These are phyloP conservation scores for Pholiota molesta DNA, from an alignment of 768 basidiomycete genomes.

Conservation along the genomic window DNA sequence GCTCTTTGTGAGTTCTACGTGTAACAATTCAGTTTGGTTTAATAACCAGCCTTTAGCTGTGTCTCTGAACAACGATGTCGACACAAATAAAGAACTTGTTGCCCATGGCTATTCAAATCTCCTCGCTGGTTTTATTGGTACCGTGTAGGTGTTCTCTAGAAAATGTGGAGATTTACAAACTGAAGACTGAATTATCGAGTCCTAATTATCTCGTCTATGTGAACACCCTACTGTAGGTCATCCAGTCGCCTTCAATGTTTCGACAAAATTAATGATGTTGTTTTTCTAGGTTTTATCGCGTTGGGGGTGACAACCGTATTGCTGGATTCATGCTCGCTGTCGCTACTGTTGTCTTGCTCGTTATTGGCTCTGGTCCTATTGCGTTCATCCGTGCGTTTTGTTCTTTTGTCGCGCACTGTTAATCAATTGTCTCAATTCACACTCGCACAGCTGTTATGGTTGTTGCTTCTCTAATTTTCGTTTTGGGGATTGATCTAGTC, in stretches of 20 bases:
- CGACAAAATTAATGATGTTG: background rate
- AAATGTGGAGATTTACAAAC: background rate
- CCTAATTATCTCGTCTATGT: slow-evolving; percentile 91
- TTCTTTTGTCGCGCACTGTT: background rate
- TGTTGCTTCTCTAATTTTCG: slow-evolving; percentile 90
- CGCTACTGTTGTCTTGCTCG: slow-evolving; percentile 69
- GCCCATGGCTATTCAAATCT: slow-evolving; percentile 93
- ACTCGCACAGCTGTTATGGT: slow-evolving; percentile 76
- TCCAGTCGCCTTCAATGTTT: background rate
- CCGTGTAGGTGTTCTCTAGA: slow-evolving; percentile 57
- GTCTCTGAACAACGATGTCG: slow-evolving; percentile 84
- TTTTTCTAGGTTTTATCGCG: slow-evolving; percentile 78
- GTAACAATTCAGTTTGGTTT: background rate
- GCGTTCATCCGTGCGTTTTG: slow-evolving; percentile 81
- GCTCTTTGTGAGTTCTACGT: slow-evolving; percentile 63
- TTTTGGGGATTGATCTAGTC: slow-evolving; percentile 90
- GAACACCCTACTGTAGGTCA: slow-evolving; percentile 70
- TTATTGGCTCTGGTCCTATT: slow-evolving; percentile 88
- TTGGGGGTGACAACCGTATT: slow-evolving; percentile 84
- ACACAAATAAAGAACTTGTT: slow-evolving; percentile 91
- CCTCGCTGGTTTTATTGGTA: slow-evolving; percentile 76
- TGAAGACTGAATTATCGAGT: slow-evolving; percentile 32
- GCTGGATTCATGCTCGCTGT: slow-evolving; percentile 86
- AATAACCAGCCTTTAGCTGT: slow-evolving; percentile 56
- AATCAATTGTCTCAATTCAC: background rate